Evolutionary conservation across 2,329 filamentous ascomycete species (phyloP), one percentile per base, ranked within the genome.

Genomic region (Apiospora koreana): DNA sequence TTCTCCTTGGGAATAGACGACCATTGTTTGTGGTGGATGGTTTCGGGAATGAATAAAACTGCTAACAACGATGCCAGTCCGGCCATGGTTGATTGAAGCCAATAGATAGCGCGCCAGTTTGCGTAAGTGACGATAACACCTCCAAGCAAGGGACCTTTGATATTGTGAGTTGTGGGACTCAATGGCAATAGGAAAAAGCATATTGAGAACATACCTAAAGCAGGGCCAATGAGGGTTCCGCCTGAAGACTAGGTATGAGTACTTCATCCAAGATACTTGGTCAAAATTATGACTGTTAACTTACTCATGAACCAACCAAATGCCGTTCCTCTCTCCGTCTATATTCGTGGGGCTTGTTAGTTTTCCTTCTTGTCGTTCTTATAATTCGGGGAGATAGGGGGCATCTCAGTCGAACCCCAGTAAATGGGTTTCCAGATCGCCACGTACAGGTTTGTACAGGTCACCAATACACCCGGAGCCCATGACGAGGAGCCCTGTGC

Each of bases 181-280:
- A 7, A 58, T 23, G n/a, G 14, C 21, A n/a, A n/a, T 48, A 12
- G 31, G 31, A 18, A 9, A 35, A 2, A 3, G 43, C 16, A 48
- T 21, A 28, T 0, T 6, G 46, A n/a, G 21, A 23, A 43, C 68
- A 50, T 76, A 83, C 81, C 81, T 69, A 84, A 75, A 16, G 83
- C 81, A 69, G 83, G 82, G 0, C 83, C 83, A 66, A 79, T 76
- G 12, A 84, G 81, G 2, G 79, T 81, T 7, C 83, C 83, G 43
- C 79, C 76, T 77, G 81, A 83, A 0, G 82, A 83, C 2, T 81
- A 79, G 4, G 83, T 83, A 1, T 80, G 48, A 35, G 67, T 64
- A 38, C n/a, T n/a, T n/a, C n/a, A n/a, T 67, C 28, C 18, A 54
- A 48, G 3, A 70, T 41, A 28, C 38, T 6, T n/a, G 14, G 16